A percentile compares a stretch with the other conserved stretches of the same genome.
Conservation (phyloP, 2,329 filamentous ascomycete species). For the Claviceps maximensis region DNA sequence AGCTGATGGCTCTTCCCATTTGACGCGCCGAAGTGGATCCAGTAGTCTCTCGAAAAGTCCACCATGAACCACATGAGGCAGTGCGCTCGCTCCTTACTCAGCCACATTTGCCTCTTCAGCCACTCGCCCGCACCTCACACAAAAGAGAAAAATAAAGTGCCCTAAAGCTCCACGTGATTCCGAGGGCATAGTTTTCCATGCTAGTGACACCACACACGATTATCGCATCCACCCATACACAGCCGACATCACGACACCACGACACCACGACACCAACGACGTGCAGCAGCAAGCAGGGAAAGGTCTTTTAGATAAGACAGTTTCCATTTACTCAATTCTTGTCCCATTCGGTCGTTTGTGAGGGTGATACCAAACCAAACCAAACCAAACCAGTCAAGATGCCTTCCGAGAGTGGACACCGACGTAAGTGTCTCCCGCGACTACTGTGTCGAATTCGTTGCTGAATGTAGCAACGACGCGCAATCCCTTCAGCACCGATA, state of each 20-base stretch:
- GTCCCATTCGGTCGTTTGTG: slow-evolving; percentile 32
- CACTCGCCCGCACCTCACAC: background rate
- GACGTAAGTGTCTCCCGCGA: slow-evolving; percentile 50
- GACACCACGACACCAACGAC: slow-evolving; percentile 26
- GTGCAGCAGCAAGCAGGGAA: slow-evolving; percentile 26
- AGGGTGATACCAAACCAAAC: slow-evolving; percentile 28
- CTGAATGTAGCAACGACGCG: background rate
- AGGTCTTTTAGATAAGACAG: slow-evolving; percentile 34
- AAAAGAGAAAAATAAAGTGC: slow-evolving; percentile 7
- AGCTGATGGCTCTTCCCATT: background rate
- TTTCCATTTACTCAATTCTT: slow-evolving; percentile 25
- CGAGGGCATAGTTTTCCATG: slow-evolving; percentile 23
- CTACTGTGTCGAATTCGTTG: background rate
- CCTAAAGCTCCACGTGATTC: slow-evolving; percentile 23
- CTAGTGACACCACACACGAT: slow-evolving; percentile 22
- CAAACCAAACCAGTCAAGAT: slow-evolving; percentile 51
- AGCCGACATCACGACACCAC: slow-evolving; percentile 20
- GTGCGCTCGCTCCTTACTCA: background rate
- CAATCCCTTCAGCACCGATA: slow-evolving; percentile 17
- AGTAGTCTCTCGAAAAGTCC: background rate
- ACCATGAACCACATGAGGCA: slow-evolving; percentile 5
- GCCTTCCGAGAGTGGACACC: slow-evolving; percentile 79
- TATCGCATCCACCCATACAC: slow-evolving; percentile 21
- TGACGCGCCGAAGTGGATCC: background rate
- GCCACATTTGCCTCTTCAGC: background rate